These are phyloP conservation scores for Sporothrix schenckii DNA, from an alignment of 2,329 filamentous ascomycete genomes.

Conservation along the genomic window DNA sequence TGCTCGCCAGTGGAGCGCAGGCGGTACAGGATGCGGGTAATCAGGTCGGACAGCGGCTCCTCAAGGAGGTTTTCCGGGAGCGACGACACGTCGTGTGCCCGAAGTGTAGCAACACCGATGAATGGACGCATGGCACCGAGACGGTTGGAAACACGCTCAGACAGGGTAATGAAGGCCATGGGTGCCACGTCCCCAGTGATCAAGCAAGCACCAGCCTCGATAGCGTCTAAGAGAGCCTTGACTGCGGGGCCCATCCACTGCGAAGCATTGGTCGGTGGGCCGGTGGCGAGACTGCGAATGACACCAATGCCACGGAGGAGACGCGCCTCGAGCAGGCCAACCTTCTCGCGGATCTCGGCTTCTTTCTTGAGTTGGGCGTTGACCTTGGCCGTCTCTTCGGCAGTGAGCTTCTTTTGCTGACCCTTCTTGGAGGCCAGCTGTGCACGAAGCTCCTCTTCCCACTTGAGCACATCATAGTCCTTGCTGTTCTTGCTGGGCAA, in stretches of 20 bases:
- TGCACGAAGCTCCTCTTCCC: slow-evolving; percentile 88
- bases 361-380: slow-evolving; percentile 91
- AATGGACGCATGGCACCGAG: slow-evolving; percentile 78
- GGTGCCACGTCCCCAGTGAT: slow-evolving; percentile 80
- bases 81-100: slow-evolving; percentile 73
- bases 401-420: slow-evolving; percentile 82
- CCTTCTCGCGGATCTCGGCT: slow-evolving; percentile 71
- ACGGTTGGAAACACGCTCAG: slow-evolving; percentile 72
- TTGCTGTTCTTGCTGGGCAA: slow-evolving; percentile 86
- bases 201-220: slow-evolving; percentile 78
- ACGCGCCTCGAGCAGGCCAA: slow-evolving; percentile 69
- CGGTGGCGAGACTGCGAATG: slow-evolving; percentile 76
- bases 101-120: slow-evolving; percentile 82
- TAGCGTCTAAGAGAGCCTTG: slow-evolving; percentile 69
- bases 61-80: slow-evolving; percentile 72
- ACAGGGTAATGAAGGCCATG: slow-evolving; percentile 76
- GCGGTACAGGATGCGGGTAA: slow-evolving; percentile 88
- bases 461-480: slow-evolving; percentile 94
- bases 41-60: slow-evolving; percentile 80
- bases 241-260: slow-evolving; percentile 87
- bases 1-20: slow-evolving; percentile 90
- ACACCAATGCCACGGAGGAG: slow-evolving; percentile 84
- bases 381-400: slow-evolving; percentile 87
- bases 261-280: slow-evolving; percentile 84
- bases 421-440: slow-evolving; percentile 94